A percentile compares a stretch with the other conserved stretches of the same genome.
Conservation (phyloP, 306 rosid genomes). For the Nissolia schottii region DNA sequence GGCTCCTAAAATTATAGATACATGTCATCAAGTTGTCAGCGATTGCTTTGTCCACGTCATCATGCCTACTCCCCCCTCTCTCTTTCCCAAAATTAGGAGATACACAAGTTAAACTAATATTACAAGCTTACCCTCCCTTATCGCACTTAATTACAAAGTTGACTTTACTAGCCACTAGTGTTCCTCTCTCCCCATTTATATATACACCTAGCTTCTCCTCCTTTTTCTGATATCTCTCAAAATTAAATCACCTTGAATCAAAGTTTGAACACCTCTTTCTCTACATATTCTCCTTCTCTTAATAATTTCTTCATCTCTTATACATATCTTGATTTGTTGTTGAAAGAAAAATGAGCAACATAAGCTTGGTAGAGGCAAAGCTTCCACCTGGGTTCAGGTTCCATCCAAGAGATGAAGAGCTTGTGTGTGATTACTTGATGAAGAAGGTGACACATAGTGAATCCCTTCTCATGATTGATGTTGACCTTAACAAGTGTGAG, state of each 20-base stretch:
- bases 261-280: neutral
- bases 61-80: neutral
- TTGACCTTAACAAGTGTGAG: slow-evolving; percentile 92
- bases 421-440: slow-evolving; percentile 82
- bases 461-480: slow-evolving; percentile 71
- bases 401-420: slow-evolving; percentile 93
- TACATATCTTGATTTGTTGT: neutral
- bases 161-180: slow-evolving; percentile 38
- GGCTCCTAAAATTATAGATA: slow-evolving; percentile 8
- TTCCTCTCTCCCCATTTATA: slow-evolving; percentile 33
- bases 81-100: neutral
- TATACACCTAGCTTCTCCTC: slow-evolving; percentile 28
- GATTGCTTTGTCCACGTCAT: slow-evolving; percentile 46
- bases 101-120: neutral
- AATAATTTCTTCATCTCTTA: neutral
- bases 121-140: slow-evolving; percentile 4
- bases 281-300: neutral
- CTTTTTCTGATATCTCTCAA: slow-evolving; percentile 3
- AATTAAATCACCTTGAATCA: slow-evolving; percentile 1
- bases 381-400: slow-evolving; percentile 92
- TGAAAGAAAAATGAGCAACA: slow-evolving; percentile 51
- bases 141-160: slow-evolving; percentile 43
- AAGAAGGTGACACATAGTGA: slow-evolving; percentile 50
- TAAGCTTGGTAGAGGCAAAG: slow-evolving; percentile 82
- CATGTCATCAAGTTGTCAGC: slow-evolving; percentile 39